Conservation (phyloP, 202 grass and related monocot species). For the Eragrostis tef region DNA sequence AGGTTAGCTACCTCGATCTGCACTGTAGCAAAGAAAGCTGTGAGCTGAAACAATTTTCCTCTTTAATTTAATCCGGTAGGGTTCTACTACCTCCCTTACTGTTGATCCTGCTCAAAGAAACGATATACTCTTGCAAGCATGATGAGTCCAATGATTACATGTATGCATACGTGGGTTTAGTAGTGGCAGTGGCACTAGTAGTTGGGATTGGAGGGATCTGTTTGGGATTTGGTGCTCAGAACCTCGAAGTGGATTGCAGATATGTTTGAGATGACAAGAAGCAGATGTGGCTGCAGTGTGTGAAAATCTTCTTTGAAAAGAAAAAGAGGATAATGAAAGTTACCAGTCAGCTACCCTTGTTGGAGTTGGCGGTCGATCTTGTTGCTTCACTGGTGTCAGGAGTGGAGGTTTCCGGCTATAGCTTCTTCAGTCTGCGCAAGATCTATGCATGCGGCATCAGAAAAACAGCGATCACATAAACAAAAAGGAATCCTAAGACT, state of each 20-base stretch:
- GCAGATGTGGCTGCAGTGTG: not conserved
- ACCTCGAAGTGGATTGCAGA: slow-evolving; percentile 18
- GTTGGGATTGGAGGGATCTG: slow-evolving; percentile 37
- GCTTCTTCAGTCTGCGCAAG: slow-evolving; percentile 37
- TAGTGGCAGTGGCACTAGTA: not conserved
- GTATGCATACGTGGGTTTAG: not conserved
- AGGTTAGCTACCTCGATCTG: slow-evolving; percentile 8
- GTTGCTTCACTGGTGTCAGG: not conserved
- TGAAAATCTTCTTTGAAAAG: not conserved
- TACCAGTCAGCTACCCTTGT: slow-evolving; percentile 22
- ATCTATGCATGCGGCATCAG: slow-evolving; percentile 34
- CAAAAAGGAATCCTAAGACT: not conserved
- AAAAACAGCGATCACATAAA: slow-evolving; percentile 21
- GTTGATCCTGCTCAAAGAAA: slow-evolving; percentile 22
- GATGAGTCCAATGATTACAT: slow-evolving; percentile 50
- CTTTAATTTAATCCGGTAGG: slow-evolving; percentile 24
- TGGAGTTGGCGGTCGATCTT: slow-evolving; percentile 32
- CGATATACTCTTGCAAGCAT: slow-evolving; percentile 18
- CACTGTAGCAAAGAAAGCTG: not conserved
- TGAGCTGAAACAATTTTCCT: slow-evolving; percentile 52
- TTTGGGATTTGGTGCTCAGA: slow-evolving; percentile 49
- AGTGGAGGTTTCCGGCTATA: slow-evolving; percentile 7
- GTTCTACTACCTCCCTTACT: not conserved
- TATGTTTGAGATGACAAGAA: slow-evolving; percentile 20
- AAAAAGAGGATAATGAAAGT: not conserved